A percentile compares a stretch with the other conserved stretches of the same genome.
These are phyloP conservation scores for Tricholoma sp. DNA, from an alignment of 768 basidiomycete species.

Conservation along the genomic window DNA sequence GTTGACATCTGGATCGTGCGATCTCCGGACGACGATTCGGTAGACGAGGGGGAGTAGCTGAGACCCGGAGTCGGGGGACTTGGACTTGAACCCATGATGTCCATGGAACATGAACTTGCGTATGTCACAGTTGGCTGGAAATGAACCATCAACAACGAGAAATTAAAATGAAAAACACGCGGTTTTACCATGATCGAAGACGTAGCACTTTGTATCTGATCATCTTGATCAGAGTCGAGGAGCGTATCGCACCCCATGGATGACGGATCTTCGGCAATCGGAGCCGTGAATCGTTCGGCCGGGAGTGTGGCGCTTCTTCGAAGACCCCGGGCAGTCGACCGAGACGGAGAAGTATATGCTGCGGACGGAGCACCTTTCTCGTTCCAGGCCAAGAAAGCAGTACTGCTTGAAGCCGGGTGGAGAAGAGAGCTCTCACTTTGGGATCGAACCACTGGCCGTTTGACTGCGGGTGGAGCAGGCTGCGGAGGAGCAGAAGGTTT, in stretches of 20 bases:
- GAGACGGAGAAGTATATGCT: neutral
- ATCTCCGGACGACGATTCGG: constrained; percentile 51
- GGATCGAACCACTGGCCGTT: constrained; percentile 40
- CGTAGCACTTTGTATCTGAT: neutral
- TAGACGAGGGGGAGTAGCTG: constrained; percentile 55
- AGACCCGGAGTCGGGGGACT: constrained; percentile 55
- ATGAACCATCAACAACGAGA: neutral
- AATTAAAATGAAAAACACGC: neutral
- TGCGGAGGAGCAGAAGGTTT: constrained; percentile 39
- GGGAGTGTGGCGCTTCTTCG: constrained; percentile 41
- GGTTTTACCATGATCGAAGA: neutral
- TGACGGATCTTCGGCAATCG: neutral
- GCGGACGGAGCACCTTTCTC: constrained; percentile 5
- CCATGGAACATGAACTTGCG: neutral
- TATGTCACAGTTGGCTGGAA: neutral
- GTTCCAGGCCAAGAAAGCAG: constrained; percentile 20
- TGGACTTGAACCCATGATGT: constrained; percentile 23
- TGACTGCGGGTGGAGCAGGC: constrained; percentile 14
- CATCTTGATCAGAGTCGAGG: neutral
- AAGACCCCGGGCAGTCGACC: constrained; percentile 16
- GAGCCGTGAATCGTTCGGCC: constrained; percentile 18
- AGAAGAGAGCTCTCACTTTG: constrained; percentile 44
- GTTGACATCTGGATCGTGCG: constrained; percentile 52
- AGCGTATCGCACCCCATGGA: neutral
- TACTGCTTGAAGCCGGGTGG: constrained; percentile 9